A percentile compares a stretch with the other conserved stretches of the same genome.
phyloP scores from a whole-genome alignment of 148 eudicot genomes.

The Silene uniflora region DNA sequence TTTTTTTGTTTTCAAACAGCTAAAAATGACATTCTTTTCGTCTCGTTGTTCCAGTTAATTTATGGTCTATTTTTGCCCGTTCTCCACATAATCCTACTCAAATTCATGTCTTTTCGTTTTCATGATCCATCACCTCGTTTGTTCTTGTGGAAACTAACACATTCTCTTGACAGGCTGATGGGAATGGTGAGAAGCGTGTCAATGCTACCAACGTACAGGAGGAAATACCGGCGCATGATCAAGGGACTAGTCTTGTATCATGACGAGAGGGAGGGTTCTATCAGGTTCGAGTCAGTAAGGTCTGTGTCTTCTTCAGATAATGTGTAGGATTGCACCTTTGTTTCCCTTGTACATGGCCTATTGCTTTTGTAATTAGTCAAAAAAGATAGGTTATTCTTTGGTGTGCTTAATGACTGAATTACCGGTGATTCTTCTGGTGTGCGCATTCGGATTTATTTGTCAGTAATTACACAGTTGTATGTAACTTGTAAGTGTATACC shows the following conservation, averaged over 20 bases:
- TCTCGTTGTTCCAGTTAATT: too few relatives aligned
- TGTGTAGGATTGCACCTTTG: slow-evolving; percentile 20
- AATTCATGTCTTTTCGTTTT: not conserved
- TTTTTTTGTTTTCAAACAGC: too few relatives aligned
- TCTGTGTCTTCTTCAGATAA: slow-evolving; percentile 36
- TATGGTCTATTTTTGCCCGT: not conserved
- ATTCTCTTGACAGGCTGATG: slow-evolving; percentile 50
- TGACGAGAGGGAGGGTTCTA: slow-evolving; percentile 40
- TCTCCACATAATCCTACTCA: not conserved
- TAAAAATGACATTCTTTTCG: too few relatives aligned
- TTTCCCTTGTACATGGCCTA: slow-evolving; percentile 5
- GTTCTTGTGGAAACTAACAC: too few relatives aligned
- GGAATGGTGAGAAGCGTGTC: slow-evolving; percentile 70
- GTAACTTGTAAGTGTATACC: not conserved
- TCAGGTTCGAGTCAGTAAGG: slow-evolving; percentile 39
- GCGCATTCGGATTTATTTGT: not conserved
- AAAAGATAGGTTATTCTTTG: slow-evolving; percentile 13
- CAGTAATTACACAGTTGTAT: not conserved
- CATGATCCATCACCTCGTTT: too few relatives aligned
- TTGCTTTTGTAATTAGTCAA: not conserved
- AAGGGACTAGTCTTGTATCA: slow-evolving; percentile 49
- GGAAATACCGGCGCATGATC: slow-evolving; percentile 59
- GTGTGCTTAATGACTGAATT: not conserved
- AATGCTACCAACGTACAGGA: slow-evolving; percentile 80
- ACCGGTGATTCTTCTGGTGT: not conserved